Evolutionary conservation across 495 filamentous ascomycete genomes (phyloP), one percentile per base, ranked within the genome.

Genomic region (Aspergillus avenaceus): DNA sequence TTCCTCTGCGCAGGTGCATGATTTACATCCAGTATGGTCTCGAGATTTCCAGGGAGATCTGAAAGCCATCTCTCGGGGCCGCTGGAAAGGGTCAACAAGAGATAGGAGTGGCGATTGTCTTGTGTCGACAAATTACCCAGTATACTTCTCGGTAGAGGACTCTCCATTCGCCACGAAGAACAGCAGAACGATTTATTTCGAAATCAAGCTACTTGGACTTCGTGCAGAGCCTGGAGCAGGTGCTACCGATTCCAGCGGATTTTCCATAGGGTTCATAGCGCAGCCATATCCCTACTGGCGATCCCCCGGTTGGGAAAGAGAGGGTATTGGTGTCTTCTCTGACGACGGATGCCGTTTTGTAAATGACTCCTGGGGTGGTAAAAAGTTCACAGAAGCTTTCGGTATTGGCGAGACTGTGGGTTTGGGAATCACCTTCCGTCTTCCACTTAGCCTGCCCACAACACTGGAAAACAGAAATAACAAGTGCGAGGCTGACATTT

Each of bases 271-370:
- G 4, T 96, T 84, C 67, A 72, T 73, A 1, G 90, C 87, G 1
- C 80, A 84, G 41, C 92, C 92, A 16, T 96, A 95, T 66, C 92
- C 92, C 0, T 75, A 79, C 0, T 97, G 90, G 78, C 80, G 92
- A 34, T 79, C 93, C 47, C 92, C 92, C 0, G 92, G 92, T 2
- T 97, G 92, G 92, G 85, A 97, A 61, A 74, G 91, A 24, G 91
- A 81, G 2, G 87, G 84, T 38, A 60, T 96, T n/a, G 92, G 79
- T 6, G 84, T 97, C 9, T 93, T 96, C 57, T 86, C 87, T 3
- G 92, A 97, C 62, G 92, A 97, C 64, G 92, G 92, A 9, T 83
- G 87, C 56, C 78, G 82, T 55, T 97, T 88, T 64, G 77, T 93
- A 52, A 95, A 96, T 70, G 88, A 97, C 60, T 78, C 80, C 1